Percentiles rank a stretch among this genome's conserved stretches.
phyloP scores from a whole-genome alignment of 345 rosid genomes.

The Angophora floribunda region DNA sequence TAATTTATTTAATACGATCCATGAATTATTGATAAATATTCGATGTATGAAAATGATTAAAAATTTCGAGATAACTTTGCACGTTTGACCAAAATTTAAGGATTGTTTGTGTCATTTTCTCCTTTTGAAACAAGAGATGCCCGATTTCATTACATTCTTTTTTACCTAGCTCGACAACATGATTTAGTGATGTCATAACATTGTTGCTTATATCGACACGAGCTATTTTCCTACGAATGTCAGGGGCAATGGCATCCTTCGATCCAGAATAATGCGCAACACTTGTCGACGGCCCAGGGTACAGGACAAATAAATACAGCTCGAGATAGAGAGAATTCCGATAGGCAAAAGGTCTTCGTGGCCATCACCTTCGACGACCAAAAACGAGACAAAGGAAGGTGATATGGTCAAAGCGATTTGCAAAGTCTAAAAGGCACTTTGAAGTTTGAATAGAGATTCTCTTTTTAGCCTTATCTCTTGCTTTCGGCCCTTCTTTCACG shows the following conservation, averaged over 20 bases:
- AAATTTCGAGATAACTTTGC: accelerated
- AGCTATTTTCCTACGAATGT: not conserved
- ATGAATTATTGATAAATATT: accelerated
- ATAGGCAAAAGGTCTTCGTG: not conserved
- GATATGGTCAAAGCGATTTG: not conserved
- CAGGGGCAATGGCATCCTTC: not conserved
- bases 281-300: not conserved
- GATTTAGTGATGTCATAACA: not conserved
- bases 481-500: not conserved
- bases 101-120: not conserved
- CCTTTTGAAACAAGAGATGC: not conserved
- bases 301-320: not conserved
- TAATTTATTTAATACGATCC: not conserved
- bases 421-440: not conserved
- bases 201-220: not conserved
- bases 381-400: not conserved
- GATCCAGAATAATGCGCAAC: not conserved
- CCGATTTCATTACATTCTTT: not conserved
- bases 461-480: not conserved
- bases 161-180: not conserved
- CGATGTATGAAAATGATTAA: not conserved
- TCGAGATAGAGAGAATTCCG: not conserved
- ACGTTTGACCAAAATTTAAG: accelerated
- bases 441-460: not conserved
- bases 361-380: not conserved